Evolutionary conservation across 345 rosid genomes (phyloP), one percentile per base, ranked within the genome.

Genomic region (Linum trigynum): DNA sequence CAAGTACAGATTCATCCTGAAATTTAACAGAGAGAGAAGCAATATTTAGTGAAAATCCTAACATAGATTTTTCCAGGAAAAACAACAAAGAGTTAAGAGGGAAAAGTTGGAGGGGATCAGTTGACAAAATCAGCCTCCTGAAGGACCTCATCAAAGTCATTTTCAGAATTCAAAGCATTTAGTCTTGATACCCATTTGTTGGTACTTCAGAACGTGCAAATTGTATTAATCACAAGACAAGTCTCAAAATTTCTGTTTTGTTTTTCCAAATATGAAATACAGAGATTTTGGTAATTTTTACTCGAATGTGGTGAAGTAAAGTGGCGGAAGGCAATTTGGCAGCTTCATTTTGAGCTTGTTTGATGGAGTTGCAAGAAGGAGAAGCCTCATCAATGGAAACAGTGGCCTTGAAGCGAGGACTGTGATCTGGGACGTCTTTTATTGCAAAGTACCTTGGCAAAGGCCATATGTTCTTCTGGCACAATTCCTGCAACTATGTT

Each of bases 401-500:
- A 5, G 77, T 66, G 39, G 77, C 37, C 45, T 67, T 67, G 77
- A 79, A 79, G 41, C 72, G 60, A 35, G 79, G 82, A 17, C 16
- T 39, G 65, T 79, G 82, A 2, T 70, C 79, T 0, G 77, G 79
- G 57, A 74, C 82, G 16, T 69, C 77, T 57, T 62, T 75, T 67
- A 67, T 53, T 40, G 68, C 8, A 35, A 70, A 42, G 64, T 79
- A 79, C 36, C 32, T 32, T 2, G 82, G 79, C 57, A 70, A 51
- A 7, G 69, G 64, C 83, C 82, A 75, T 23, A 42, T 60, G 60
- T 36, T 67, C 68, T 38, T 57, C 23, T 74, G 80, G 74, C 80
- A 78, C 14, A 75, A 45, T 67, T 75, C 86, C 66, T 75, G 82
- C 62, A 77, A 42, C 73, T 75, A 65, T 55, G 76, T 59, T 77